phyloP scores from a whole-genome alignment of 2,329 filamentous ascomycete species.

The Monilinia polystroma region DNA sequence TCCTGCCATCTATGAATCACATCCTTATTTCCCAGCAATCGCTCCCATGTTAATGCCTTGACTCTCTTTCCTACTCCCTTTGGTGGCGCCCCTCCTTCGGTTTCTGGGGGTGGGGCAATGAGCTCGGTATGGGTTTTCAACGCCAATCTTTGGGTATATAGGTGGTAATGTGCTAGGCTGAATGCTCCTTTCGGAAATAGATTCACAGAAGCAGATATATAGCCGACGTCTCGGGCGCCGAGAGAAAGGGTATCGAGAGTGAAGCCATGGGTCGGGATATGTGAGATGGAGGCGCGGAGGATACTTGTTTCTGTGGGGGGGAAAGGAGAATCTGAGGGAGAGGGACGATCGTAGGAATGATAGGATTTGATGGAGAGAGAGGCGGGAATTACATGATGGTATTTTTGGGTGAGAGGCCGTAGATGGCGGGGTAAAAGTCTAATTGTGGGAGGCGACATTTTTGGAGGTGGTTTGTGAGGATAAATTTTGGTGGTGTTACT shows the following conservation, averaged over 20 bases:
- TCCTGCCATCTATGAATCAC: constrained; percentile 83
- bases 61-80: constrained; percentile 62
- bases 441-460: constrained; percentile 12
- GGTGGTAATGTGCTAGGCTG: constrained; percentile 76
- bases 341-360: constrained; percentile 70
- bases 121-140: constrained; percentile 44
- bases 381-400: neutral
- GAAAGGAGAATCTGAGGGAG: constrained; percentile 62
- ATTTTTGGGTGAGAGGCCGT: constrained; percentile 11
- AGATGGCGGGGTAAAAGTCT: constrained; percentile 18
- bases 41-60: constrained; percentile 69
- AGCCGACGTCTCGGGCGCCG: constrained; percentile 81
- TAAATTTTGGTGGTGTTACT: constrained; percentile 22
- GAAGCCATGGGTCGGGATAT: constrained; percentile 83
- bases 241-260: constrained; percentile 68
- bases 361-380: constrained; percentile 41
- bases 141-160: constrained; percentile 63
- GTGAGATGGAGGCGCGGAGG: constrained; percentile 73
- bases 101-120: constrained; percentile 43
- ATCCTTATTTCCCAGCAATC: constrained; percentile 70
- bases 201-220: constrained; percentile 81
- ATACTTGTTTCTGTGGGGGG: constrained; percentile 69
- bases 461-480: constrained; percentile 21
- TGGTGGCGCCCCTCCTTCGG: constrained; percentile 37
- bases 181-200: constrained; percentile 78